Percentiles rank a stretch among this genome's conserved stretches.
Evolutionary conservation across 225 moss, liverwort and hornwort species (phyloP).

Genomic region (Pseudoscleropodium purum): DNA sequence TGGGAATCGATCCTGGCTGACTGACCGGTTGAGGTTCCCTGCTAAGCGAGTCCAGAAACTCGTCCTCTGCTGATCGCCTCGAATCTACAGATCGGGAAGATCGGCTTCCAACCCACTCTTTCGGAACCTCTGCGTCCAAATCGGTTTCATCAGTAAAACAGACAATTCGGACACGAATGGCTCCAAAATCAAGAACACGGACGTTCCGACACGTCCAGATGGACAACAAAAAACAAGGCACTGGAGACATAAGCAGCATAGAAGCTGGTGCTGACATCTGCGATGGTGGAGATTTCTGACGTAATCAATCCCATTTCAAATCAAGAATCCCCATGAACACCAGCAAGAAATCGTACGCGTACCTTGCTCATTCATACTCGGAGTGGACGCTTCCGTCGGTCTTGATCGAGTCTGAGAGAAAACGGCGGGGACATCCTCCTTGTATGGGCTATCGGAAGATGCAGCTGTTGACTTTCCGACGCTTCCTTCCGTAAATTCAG

Average conservation of each 20-base stretch:
- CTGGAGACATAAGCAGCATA: not conserved
- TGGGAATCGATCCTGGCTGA: slow-evolving; percentile 13
- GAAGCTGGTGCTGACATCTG: not conserved
- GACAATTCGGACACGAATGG: not conserved
- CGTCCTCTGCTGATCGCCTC: slow-evolving; percentile 24
- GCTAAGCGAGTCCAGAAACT: slow-evolving; percentile 11
- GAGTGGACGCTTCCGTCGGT: not conserved
- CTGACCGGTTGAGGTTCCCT: not conserved
- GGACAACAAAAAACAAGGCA: not conserved
- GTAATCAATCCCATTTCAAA: not conserved
- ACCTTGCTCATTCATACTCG: slow-evolving; percentile 12
- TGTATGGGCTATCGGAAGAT: slow-evolving; percentile 16
- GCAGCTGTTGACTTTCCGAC: slow-evolving; percentile 9
- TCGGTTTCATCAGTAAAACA: not conserved
- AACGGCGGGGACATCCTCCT: slow-evolving; percentile 43
- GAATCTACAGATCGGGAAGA: slow-evolving; percentile 13
- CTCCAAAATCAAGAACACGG: not conserved
- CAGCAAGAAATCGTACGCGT: not conserved
- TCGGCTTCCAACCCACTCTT: slow-evolving; percentile 4
- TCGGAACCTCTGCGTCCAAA: slow-evolving; percentile 6
- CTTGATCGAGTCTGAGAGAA: slow-evolving; percentile 31
- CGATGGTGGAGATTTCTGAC: not conserved
- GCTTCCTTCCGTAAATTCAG: slow-evolving; percentile 45
- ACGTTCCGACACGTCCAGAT: not conserved
- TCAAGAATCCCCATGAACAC: not conserved